Base-by-base conservation (phyloP, 768 basidiomycete genomes). In the Thelephora ganbajun region DNA sequence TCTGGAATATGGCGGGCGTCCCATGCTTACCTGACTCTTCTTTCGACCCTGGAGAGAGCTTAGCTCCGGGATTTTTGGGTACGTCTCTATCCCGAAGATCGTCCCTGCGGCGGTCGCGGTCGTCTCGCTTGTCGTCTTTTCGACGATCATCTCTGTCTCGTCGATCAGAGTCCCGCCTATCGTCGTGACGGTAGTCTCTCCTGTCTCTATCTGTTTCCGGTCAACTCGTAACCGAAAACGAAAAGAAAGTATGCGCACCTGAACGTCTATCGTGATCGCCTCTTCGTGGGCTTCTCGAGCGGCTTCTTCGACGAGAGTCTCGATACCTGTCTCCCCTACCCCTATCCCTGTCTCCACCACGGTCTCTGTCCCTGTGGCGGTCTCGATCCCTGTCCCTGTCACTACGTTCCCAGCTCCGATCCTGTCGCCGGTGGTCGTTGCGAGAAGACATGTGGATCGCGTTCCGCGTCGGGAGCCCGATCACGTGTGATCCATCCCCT, bases 381-480 rank as follows among this genome's bases (percentile, higher is more conserved):
- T 53, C 51, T 33, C 56, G 14, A 19, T 53, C 46, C 44, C 46
- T 44, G 22, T 53, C 54, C n/a, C 55, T 37, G 33, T 61, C 55
- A 33, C 57, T 56, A 22, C 59, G 45, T 48, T 60, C 59, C 53
- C 56, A 49, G 36, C 59, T 62, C 35, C 59, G 51, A 23, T 64
- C 64, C 9, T 60, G 56, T 19, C 60, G 52, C 30, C 57, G 51
- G 49, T 58, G 53, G 45, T 63, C 63, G 56, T 59, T 50, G 14
- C 62, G 58, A 1, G 63, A 61, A 39, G 63, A 64, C 63, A 64
- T 64, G 20, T 26, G 46, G 41, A n/a, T 33, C 12, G 23, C 19
- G 16, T 14, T 41, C 6, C 18, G 16, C 18, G 39, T 11, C 16
- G 14, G 9, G 14, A 14, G 14, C 14, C 39, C 14, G 7, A 22